Evolutionary conservation across 1,284 basidiomycete genomes (phyloP).

Genomic region (Sphaerobolus stellatus): DNA sequence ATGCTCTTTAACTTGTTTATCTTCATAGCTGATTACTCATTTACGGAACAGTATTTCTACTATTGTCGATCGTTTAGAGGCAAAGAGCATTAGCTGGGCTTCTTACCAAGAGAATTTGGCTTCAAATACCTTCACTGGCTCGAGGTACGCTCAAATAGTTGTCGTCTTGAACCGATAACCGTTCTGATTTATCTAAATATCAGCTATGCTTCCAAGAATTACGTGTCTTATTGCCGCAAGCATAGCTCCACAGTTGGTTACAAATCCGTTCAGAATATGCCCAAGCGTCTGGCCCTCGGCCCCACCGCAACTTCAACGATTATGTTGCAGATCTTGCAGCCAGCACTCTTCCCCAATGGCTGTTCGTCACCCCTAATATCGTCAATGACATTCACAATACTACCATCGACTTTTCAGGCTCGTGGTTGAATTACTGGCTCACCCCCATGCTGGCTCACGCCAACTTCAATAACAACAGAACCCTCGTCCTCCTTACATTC

Average conservation of each 20-base stretch:
- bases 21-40: conserved; percentile 16
- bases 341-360: conserved; percentile 57
- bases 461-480: conserved; percentile 50
- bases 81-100: conserved; percentile 55
- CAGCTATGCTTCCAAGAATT: conserved; percentile 29
- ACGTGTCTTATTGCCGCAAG: conserved; percentile 38
- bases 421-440: conserved; percentile 57
- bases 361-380: conserved; percentile 65
- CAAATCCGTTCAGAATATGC: conserved; percentile 45
- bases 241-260: conserved; percentile 60
- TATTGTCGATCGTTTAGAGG: conserved; percentile 64
- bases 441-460: conserved; percentile 48
- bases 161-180: neutral
- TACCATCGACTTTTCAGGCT: conserved; percentile 44
- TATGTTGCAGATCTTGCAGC: conserved; percentile 54
- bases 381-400: conserved; percentile 42
- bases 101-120: conserved; percentile 65
- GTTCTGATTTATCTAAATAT: conserved; percentile 25
- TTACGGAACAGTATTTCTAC: conserved; percentile 47
- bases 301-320: conserved; percentile 67
- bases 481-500: conserved; percentile 58
- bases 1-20: conserved; percentile 12
- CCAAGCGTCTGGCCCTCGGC: conserved; percentile 37
- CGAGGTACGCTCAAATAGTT: conserved; percentile 27
- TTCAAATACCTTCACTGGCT: conserved; percentile 46